Evolutionary conservation across 208 protist genomes (phyloP).

Genomic region (Crithidia fasciculata): DNA sequence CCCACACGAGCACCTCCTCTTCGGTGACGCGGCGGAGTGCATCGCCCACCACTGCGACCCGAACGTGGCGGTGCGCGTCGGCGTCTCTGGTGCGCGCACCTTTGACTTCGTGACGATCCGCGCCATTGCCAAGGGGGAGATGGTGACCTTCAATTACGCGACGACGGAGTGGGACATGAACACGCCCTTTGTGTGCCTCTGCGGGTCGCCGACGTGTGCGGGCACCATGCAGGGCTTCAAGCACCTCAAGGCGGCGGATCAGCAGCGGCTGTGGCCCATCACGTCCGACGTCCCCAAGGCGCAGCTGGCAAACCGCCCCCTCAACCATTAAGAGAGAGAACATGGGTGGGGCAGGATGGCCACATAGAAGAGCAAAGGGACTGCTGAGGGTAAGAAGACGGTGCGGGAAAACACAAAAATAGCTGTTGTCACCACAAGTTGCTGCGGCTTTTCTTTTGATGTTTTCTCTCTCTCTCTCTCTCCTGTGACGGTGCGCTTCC

Average conservation of each 20-base stretch:
- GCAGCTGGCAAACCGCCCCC: slow-evolving; percentile 17
- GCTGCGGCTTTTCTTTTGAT: neutral
- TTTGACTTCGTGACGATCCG: slow-evolving; percentile 80
- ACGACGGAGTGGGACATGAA: slow-evolving; percentile 92
- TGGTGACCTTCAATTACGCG: slow-evolving; percentile 90
- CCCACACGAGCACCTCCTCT: slow-evolving; percentile 73
- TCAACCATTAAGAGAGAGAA: neutral
- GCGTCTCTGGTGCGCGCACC: slow-evolving; percentile 46
- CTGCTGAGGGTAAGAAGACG: no score
- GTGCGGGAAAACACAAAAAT: no score
- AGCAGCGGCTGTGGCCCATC: slow-evolving; percentile 81
- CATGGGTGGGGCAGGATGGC: no score
- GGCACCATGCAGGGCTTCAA: slow-evolving; percentile 75
- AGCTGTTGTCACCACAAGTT: no score
- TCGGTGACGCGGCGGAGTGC: slow-evolving; percentile 87
- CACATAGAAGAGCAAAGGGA: no score
- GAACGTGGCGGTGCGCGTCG: slow-evolving; percentile 69
- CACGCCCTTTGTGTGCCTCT: slow-evolving; percentile 85
- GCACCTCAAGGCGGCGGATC: slow-evolving; percentile 57
- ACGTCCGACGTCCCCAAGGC: slow-evolving; percentile 65
- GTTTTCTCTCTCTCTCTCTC: neutral
- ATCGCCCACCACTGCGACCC: slow-evolving; percentile 90
- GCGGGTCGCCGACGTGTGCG: slow-evolving; percentile 65
- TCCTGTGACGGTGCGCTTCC: no score
- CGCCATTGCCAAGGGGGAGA: slow-evolving; percentile 63